Conservation (phyloP, 2,329 filamentous ascomycete genomes). For the Diaporthe ampelina region DNA sequence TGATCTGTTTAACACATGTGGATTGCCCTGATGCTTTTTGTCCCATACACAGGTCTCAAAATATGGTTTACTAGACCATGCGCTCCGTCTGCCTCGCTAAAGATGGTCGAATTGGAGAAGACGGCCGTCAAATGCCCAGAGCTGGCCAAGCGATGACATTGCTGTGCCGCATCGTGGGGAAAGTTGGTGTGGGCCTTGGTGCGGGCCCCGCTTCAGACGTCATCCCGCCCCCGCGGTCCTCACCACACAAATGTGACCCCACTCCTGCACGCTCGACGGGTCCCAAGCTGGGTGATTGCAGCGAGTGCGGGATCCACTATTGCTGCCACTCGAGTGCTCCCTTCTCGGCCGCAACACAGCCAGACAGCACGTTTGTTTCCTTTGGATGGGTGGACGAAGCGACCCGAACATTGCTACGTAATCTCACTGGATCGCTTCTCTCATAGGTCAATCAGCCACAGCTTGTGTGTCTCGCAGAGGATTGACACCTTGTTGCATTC, state of each 20-base stretch:
- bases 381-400: neutral
- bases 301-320: neutral
- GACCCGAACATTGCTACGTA: constrained; percentile 6
- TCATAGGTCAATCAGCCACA: neutral
- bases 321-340: neutral
- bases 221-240: constrained; percentile 13
- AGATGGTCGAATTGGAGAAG: neutral
- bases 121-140: constrained; percentile 9
- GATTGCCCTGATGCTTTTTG: neutral
- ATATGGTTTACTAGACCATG: neutral
- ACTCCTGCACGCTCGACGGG: neutral
- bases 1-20: neutral
- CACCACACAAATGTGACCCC: constrained; percentile 1
- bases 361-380: neutral
- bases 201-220: constrained; percentile 24
- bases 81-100: neutral
- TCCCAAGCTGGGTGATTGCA: neutral
- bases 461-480: neutral
- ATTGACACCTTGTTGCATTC: neutral
- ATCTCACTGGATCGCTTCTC: neutral
- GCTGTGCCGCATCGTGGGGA: constrained; percentile 25
- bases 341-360: neutral
- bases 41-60: neutral
- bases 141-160: constrained; percentile 26
- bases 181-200: constrained; percentile 3